Evolutionary conservation across 2,329 filamentous ascomycete species (phyloP).

Genomic region (Neonectria ditissima): DNA sequence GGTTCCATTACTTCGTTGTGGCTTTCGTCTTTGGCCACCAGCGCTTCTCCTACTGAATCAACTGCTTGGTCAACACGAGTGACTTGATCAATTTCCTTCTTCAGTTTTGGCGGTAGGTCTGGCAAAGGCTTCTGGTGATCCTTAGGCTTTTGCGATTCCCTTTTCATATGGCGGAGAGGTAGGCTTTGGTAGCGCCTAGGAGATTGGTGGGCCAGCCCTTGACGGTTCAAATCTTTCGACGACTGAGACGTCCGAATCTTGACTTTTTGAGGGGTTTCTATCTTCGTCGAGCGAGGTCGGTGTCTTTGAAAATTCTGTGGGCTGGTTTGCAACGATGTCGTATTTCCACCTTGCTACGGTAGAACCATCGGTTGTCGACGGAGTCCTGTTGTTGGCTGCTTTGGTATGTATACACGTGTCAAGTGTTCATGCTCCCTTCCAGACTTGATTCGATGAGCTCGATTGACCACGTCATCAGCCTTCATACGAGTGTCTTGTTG

Average conservation of each 20-base stretch:
- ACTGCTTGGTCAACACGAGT: conserved; percentile 10
- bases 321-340: neutral
- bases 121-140: conserved; percentile 23
- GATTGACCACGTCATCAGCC: neutral
- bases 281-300: neutral
- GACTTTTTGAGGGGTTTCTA: neutral
- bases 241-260: conserved; percentile 19
- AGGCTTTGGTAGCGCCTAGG: conserved; percentile 35
- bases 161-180: conserved; percentile 10
- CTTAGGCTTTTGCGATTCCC: conserved; percentile 12
- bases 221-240: conserved; percentile 17
- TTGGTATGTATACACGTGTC: conserved; percentile 5
- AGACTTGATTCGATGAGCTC: neutral
- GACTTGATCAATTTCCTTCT: neutral
- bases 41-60: conserved; percentile 2
- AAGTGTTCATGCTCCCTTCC: neutral
- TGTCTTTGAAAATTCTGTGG: neutral
- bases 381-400: conserved; percentile 17
- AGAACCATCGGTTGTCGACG: conserved; percentile 26
- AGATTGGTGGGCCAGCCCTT: conserved; percentile 6
- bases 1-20: neutral
- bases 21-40: neutral
- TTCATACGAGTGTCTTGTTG: neutral
- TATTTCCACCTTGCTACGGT: conserved; percentile 2
- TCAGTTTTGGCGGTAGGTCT: conserved; percentile 9